Evolutionary conservation across 1,284 basidiomycete species (phyloP), one percentile per base, ranked within the genome.

Genomic region (Leccinum solheimii): DNA sequence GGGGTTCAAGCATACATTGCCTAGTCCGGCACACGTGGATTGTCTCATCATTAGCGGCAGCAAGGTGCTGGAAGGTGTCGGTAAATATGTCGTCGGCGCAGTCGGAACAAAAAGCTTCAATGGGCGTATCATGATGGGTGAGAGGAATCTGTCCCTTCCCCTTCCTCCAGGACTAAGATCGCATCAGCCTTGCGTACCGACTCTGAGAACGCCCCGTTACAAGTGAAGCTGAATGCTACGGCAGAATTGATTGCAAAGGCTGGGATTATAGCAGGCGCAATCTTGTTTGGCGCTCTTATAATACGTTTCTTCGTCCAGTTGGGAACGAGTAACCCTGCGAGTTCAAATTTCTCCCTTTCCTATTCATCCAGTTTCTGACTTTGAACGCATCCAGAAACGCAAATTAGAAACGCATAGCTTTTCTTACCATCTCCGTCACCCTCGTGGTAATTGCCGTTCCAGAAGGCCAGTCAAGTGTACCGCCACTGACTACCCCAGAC

Each of bases 371-470:
- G 13, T 43, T 19, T 43, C 56, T 66, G 27, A 59, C 43, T 27
- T 57, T 26, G 51, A 48, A 59, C 9, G 59, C n/a, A n/a, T 50
- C 52, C 65, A 87, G 91, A 58, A 87, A 86, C 0, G 75, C 93
- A 13, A 90, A 86, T 71, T 79, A 93, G 74, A 97, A 97, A 70
- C 97, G 94, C 48, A 89, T 97, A 67, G 84, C 87, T 2, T 99
- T 30, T 63, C 84, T 98, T 56, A 96, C 98, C 71, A 97, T 98
- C 60, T 82, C 96, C 3, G 95, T 99, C 62, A 98, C 97, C 16
- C 79, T 99, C 60, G 85, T 99, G 53, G 97, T 99, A 67, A 95
- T 98, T 66, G 97, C 97, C 52, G 95, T 99, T 43, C 97, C 97
- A 40, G 96, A 98, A 87, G 93, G 90, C 85, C 62, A 55, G 77